phyloP scores from a whole-genome alignment of 768 basidiomycete species.

The Tulasnella sp. region DNA sequence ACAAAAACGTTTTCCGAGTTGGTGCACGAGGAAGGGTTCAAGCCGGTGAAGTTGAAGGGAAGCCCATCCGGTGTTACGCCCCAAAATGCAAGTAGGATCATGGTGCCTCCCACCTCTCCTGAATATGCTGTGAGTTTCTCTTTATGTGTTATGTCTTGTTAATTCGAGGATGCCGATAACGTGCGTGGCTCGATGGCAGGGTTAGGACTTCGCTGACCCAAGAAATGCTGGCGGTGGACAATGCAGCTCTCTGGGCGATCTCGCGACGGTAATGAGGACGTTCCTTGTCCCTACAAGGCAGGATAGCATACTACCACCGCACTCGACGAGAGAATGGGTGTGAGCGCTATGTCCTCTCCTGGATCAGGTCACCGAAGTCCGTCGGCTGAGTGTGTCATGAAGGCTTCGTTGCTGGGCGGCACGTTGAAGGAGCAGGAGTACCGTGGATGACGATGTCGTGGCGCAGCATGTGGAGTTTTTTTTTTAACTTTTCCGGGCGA shows the following conservation, averaged over 20 bases:
- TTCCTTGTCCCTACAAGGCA: conserved; percentile 33
- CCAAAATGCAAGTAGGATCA: neutral
- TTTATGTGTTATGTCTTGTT: neutral
- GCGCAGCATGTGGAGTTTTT: too few relatives aligned
- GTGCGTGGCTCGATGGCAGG: conserved; percentile 22
- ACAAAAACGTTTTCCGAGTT: conserved; percentile 33
- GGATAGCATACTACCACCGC: conserved; percentile 21
- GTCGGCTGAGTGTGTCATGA: too few relatives aligned
- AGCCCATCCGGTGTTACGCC: neutral
- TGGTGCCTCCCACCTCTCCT: neutral
- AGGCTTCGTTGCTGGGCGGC: too few relatives aligned
- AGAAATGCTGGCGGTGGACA: conserved; percentile 40
- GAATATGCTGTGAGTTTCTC: neutral
- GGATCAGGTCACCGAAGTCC: conserved; percentile 17
- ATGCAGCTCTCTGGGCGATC: conserved; percentile 39
- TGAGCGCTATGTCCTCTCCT: conserved; percentile 25
- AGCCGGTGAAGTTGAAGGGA: conserved; percentile 28
- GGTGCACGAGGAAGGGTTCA: conserved; percentile 40
- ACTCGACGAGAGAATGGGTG: conserved; percentile 26
- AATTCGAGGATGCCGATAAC: neutral
- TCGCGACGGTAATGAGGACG: conserved; percentile 34
- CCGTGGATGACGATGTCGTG: too few relatives aligned
- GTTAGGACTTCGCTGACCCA: conserved; percentile 31
- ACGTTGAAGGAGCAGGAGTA: too few relatives aligned
- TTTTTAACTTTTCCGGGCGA: too few relatives aligned